Evolutionary conservation across 441 rosid species (phyloP).

Genomic region (Gossypium lobatum): DNA sequence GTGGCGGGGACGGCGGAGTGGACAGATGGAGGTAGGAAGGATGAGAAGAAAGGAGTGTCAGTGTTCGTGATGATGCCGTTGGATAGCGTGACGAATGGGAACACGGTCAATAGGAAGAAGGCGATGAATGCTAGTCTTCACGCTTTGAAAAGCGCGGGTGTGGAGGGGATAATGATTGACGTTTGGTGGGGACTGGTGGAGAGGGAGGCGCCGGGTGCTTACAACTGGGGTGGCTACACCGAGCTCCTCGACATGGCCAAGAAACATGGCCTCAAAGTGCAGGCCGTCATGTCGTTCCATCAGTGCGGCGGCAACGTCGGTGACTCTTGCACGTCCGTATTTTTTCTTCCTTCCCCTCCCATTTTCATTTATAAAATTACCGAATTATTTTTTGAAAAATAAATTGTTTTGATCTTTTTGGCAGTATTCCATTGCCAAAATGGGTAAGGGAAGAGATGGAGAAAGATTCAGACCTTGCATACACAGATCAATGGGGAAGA

Average conservation of each 20-base stretch:
- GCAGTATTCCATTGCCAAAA: slow-evolving; percentile 72
- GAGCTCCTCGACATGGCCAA: slow-evolving; percentile 86
- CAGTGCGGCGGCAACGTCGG: slow-evolving; percentile 99
- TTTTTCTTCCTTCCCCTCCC: neutral
- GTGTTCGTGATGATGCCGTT: slow-evolving; percentile 97
- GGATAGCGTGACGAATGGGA: slow-evolving; percentile 76
- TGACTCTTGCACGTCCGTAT: slow-evolving; percentile 72
- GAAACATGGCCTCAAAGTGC: slow-evolving; percentile 80
- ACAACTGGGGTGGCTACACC: slow-evolving; percentile 84
- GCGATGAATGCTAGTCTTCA: slow-evolving; percentile 87
- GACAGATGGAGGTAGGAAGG: slow-evolving; percentile 20
- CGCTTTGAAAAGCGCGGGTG: slow-evolving; percentile 94
- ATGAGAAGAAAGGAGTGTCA: slow-evolving; percentile 59
- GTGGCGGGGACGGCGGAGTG: slow-evolving; percentile 25
- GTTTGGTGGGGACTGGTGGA: slow-evolving; percentile 99
- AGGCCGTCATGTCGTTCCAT: slow-evolving; percentile 94
- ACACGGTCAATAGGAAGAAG: slow-evolving; percentile 69
- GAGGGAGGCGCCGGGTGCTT: slow-evolving; percentile 69
- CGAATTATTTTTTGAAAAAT: neutral
- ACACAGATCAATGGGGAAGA: slow-evolving; percentile 95
- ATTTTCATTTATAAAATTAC: neutral
- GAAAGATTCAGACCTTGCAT: slow-evolving; percentile 67
- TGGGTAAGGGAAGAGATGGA: slow-evolving; percentile 80
- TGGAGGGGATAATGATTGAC: slow-evolving; percentile 86
- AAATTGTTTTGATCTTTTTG: neutral